Base-by-base conservation (phyloP, 345 rosid genomes). In the Schrenkiella parvula region DNA sequence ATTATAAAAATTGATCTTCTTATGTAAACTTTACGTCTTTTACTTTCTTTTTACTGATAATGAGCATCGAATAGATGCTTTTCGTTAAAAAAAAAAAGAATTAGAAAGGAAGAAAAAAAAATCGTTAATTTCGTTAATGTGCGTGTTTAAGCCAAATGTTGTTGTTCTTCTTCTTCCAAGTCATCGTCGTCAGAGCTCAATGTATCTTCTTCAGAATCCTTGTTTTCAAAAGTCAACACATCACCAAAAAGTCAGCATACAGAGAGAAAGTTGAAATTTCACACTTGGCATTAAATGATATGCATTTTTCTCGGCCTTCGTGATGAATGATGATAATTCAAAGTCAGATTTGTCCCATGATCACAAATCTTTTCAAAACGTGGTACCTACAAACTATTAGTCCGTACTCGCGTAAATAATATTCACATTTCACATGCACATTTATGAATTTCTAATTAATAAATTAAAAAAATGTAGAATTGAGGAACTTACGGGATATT, bases 351-450 rank as follows among this genome's bases (percentile, higher is more conserved):
- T 26, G 57, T 28, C 43, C 23, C 60, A 65, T 73, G 59, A 57
- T 75, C 69, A 51, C 57, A 51, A 46, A 58, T 37, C 56, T 55
- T 41, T 66, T 47, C 15, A 52, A 59, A 74, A 74, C 73, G 78
- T 59, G 78, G 61, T 50, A 31, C 44, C 68, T 58, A 74, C 60
- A 41, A 18, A 37, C 56, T 19, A 66, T 57, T 37, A 38, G 39
- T 58, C 18, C 76, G 18, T 43, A 72, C 55, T 72, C 14, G 38
- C 66, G 34, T 42, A 28, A 37, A 46, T 31, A 22, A 37, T 53
- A 6, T 17, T 43, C 51, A 29, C 55, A 26, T 64, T 84, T 70
- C 28, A 83, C 93, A 76, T 80, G 87, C 76, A 81, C n/a, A n/a
- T n/a, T n/a, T n/a, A n/a, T n/a, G n/a, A n/a, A n/a, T n/a, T n/a